phyloP scores from a whole-genome alignment of 78 protist species.

The Dictyostelium discoideum region DNA sequence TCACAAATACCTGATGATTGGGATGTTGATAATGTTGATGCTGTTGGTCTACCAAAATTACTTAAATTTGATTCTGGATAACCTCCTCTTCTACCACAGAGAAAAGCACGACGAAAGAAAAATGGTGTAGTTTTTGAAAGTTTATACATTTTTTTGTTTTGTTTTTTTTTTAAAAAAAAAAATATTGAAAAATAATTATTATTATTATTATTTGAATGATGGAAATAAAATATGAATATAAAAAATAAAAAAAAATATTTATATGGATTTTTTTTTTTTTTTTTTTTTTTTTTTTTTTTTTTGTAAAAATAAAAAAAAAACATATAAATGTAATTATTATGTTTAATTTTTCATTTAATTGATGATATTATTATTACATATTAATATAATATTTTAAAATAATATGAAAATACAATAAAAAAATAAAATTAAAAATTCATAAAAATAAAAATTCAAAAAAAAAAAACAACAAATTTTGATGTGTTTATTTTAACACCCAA shows the following conservation, averaged over 20 bases:
- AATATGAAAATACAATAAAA: no score
- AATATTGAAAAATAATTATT: no score
- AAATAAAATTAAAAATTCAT: background rate
- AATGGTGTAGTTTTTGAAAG: background rate
- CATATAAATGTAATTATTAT: background rate
- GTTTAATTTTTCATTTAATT: background rate
- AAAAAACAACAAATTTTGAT: background rate
- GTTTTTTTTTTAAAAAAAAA: no score
- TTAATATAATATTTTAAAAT: no score
- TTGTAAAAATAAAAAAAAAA: no score
- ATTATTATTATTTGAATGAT: no score
- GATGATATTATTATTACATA: background rate
- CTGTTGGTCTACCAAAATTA: background rate
- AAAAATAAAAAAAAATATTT: no score
- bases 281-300: no score
- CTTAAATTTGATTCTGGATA: background rate
- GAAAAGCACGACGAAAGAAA: background rate
- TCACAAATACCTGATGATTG: background rate
- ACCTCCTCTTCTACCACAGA: background rate
- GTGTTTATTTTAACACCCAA: background rate
- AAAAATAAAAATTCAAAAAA: background rate
- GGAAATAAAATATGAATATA: no score
- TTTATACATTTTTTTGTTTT: background rate
- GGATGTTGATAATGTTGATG: background rate
- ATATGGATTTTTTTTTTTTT: background rate